Evolutionary conservation across 306 rosid species (phyloP).

Genomic region (Castanea crenata): DNA sequence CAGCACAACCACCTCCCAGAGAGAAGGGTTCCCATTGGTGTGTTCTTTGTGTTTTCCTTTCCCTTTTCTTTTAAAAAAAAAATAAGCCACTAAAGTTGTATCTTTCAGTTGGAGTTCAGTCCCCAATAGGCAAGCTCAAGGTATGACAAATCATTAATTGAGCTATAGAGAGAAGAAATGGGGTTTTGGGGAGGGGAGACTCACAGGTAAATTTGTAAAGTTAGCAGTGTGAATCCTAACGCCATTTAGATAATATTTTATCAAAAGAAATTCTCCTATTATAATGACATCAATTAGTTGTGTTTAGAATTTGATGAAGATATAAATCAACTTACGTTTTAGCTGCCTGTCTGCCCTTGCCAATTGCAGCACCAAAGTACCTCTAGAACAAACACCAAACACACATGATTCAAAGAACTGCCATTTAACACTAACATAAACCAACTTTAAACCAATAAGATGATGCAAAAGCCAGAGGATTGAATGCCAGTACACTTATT

Average conservation of each 20-base stretch:
- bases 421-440: neutral
- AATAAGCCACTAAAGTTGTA: too few species aligned
- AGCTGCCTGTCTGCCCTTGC: conserved; percentile 98
- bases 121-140: neutral
- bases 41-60: too few species aligned
- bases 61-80: too few species aligned
- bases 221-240: neutral
- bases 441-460: conserved; percentile 5
- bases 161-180: neutral
- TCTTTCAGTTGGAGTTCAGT: neutral
- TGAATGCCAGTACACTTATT: neutral
- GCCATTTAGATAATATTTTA: neutral
- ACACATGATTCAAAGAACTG: conserved; percentile 23
- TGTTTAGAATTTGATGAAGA: neutral
- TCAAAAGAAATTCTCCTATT: neutral
- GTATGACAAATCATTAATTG: neutral
- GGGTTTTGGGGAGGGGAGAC: neutral
- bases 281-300: neutral
- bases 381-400: conserved; percentile 48
- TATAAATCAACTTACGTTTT: conserved; percentile 72
- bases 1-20: too few species aligned
- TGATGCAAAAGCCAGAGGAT: conserved; percentile 1
- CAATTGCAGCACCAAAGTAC: conserved; percentile 98
- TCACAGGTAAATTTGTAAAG: neutral
- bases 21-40: too few species aligned